Evolutionary conservation across 2,329 filamentous ascomycete species (phyloP).

Genomic region (Colletotrichum sp.): DNA sequence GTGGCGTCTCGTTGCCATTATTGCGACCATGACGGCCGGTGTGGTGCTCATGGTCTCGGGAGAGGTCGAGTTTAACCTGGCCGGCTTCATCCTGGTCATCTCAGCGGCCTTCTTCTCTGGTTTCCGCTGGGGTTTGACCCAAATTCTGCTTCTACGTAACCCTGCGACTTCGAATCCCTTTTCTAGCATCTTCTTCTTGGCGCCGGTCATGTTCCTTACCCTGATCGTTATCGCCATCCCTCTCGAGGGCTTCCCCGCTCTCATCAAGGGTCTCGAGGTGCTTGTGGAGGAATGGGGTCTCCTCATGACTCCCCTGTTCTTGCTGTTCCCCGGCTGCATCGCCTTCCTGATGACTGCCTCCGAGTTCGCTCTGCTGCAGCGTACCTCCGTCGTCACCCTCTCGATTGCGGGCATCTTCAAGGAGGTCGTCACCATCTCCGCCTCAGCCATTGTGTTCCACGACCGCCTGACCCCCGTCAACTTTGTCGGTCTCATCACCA

Average conservation of each 20-base stretch:
- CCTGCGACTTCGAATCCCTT: constrained; percentile 96
- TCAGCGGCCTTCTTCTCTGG: constrained; percentile 93
- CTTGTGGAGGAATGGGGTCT: constrained; percentile 73
- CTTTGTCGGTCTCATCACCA: constrained; percentile 84
- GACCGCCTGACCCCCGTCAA: constrained; percentile 90
- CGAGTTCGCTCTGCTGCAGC: constrained; percentile 93
- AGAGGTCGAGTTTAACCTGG: constrained; percentile 85
- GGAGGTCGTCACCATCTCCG: constrained; percentile 94
- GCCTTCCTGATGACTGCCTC: constrained; percentile 97
- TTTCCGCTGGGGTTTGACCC: constrained; percentile 97
- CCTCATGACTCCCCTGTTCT: constrained; percentile 69
- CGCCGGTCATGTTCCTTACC: constrained; percentile 91
- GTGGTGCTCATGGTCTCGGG: constrained; percentile 99
- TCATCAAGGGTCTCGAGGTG: constrained; percentile 68
- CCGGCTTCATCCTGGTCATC: constrained; percentile 92
- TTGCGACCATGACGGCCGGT: constrained; percentile 88
- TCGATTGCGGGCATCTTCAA: constrained; percentile 99
- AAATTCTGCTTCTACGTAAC: constrained; percentile 92
- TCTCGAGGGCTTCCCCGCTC: constrained; percentile 77
- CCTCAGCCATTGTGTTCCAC: constrained; percentile 86
- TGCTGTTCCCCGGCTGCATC: constrained; percentile 88
- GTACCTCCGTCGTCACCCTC: constrained; percentile 93
- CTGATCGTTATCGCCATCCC: constrained; percentile 82
- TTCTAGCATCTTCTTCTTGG: constrained; percentile 96
- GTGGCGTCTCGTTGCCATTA: constrained; percentile 83